Evolutionary conservation across 1,139 yeast genomes (phyloP), one percentile per base, ranked within the genome.

Genomic region (Diutina ranongensis): DNA sequence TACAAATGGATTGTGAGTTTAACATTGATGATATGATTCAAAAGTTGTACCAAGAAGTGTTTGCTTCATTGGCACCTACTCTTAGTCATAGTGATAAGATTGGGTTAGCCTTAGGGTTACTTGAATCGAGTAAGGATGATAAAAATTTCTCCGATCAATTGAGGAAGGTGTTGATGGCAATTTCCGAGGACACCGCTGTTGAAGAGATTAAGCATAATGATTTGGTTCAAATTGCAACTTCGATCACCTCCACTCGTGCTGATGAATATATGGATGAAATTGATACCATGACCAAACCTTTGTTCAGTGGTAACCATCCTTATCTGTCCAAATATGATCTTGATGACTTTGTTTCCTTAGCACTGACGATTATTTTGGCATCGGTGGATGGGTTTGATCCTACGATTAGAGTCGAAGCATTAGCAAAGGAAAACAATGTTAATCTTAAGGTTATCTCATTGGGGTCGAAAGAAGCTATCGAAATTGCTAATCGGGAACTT

Each of bases 311-410:
- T 31, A 12, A 12, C 5, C 34, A 31, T 5, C 40, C 40, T 3
- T 35, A 35, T 12, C 20, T 22, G 28, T 35, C 40, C 16, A 35
- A 3, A 13, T 35, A 21, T 21, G 40, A 35, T 7, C n/a, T 35
- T 21, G 40, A 3, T 21, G 16, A 35, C 7, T 21, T 20, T 35
- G 15, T 35, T 16, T 7, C 27, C 2, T 20, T 21, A 28, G 22
- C 28, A 7, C 15, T 15, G 28, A 22, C 20, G 4, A 12, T 35
- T 3, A 15, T 35, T 12, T 13, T 35, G 12, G 27, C 28, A 3
- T 35, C 40, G 7, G 20, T 32, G n/a, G 32, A 15, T n/a, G 42
- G 42, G 13, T 5, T 25, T 25, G 42, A 38, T 38, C 31, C 42
- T 4, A 38, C 42, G 3, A 3, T 8, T 5, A 31, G 33, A 12